Evolutionary conservation across 169 alveolate genomes (phyloP), one percentile per base, ranked within the genome.

Genomic region (Ophryocystis elektroscirrha): DNA sequence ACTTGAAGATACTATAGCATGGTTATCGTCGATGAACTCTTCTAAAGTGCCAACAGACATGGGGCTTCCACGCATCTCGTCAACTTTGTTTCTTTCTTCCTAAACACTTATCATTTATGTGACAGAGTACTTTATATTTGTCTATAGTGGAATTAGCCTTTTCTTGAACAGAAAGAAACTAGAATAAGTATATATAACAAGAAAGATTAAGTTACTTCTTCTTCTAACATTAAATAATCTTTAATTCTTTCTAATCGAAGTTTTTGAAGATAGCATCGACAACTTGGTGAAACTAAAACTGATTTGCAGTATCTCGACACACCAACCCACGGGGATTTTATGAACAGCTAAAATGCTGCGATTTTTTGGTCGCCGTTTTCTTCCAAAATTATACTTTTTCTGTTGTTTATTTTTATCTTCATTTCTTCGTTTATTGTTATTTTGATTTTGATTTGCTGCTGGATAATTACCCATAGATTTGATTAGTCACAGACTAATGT

Each of bases 41-140:
- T 94, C 98, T 58, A 94, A 71, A 15, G 85, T 84, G 20, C 98
- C 99, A 32, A 94, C 93, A 30, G 81, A 75, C 91, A 94, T 78
- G 18, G 98, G 98, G 7, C 84, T 74, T 23, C 98, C 98, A 49
- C 98, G 81, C 32, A 94, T 59, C 51, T 81, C 94, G 58, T 91
- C 99, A 18, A 93, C 79, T 59, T 78, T 60, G 19, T 51, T 49
- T 48, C 60, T 42, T 23, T 37, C 54, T 23, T 45, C 59, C 46
- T 27, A 35, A 19, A 43, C 12, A 20, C 39, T 47, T 28, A 30
- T 25, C 5, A 48, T 0, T 28, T 22, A 28, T 0, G 19, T 9
- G 52, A 48, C 35, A 25, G 18, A 5, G 23, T 16, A 35, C 53
- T 3, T 22, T 5, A 15, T 15, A n/a, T n/a, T 0, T 12, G 0